phyloP scores from a whole-genome alignment of 1,139 yeast species.

The Diutina mesorugosa region DNA sequence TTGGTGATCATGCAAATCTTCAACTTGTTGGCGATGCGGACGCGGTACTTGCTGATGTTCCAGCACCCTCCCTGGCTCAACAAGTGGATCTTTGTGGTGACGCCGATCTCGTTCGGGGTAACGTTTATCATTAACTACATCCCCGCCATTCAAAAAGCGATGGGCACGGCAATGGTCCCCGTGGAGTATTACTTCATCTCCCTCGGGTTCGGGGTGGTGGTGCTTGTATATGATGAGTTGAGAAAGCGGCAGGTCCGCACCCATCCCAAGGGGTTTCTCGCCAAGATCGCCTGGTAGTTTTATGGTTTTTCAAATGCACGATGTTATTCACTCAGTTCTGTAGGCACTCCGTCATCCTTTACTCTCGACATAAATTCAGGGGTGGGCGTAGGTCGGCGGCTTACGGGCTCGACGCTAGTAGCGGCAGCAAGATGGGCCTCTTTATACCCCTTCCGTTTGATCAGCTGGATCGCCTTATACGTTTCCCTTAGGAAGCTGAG shows the following conservation, averaged over 20 bases:
- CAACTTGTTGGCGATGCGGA: slow-evolving; percentile 33
- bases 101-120: slow-evolving; percentile 24
- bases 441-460: not conserved
- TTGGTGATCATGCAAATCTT: slow-evolving; percentile 38
- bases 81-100: slow-evolving; percentile 20
- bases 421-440: not conserved
- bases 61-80: slow-evolving; percentile 23
- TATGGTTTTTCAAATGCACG: no score
- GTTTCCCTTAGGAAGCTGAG: not conserved
- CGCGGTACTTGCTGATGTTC: slow-evolving; percentile 30
- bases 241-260: slow-evolving; percentile 27
- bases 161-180: slow-evolving; percentile 29
- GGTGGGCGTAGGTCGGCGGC: not conserved
- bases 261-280: slow-evolving; percentile 23
- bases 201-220: slow-evolving; percentile 28
- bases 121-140: slow-evolving; percentile 35
- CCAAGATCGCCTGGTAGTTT: slow-evolving; percentile 28
- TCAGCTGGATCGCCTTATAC: not conserved
- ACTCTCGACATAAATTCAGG: not conserved
- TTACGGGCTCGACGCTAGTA: not conserved
- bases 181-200: slow-evolving; percentile 38
- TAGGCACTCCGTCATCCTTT: not conserved
- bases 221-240: slow-evolving; percentile 28
- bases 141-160: slow-evolving; percentile 25
- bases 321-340: not conserved